These are phyloP conservation scores for Magnolia changhungtana DNA, from an alignment of 164 flowering plant genomes.

Conservation along the genomic window DNA sequence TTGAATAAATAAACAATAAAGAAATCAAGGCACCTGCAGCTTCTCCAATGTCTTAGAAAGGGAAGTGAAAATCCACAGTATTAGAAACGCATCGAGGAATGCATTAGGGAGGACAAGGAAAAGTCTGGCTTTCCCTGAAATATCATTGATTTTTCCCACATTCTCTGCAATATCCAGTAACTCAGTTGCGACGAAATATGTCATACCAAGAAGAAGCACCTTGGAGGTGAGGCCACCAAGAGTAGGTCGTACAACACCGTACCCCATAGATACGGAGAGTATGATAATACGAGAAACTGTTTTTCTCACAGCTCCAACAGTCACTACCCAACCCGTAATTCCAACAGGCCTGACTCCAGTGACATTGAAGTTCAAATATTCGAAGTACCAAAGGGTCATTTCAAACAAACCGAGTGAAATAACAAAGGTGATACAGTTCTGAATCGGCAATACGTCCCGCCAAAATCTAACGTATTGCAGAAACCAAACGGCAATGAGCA, in stretches of 20 bases:
- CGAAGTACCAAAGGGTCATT: constrained; percentile 88
- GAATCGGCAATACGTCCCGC: constrained; percentile 80
- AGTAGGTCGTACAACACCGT: constrained; percentile 92
- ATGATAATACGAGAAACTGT: constrained; percentile 82
- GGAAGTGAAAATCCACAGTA: constrained; percentile 92
- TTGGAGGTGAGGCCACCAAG: constrained; percentile 95
- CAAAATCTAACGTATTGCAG: constrained; percentile 71
- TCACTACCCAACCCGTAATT: constrained; percentile 87
- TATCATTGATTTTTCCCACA: constrained; percentile 86
- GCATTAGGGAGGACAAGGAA: constrained; percentile 88
- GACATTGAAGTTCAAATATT: constrained; percentile 64
- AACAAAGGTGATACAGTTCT: constrained; percentile 74
- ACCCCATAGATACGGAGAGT: constrained; percentile 87
- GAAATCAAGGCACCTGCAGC: constrained; percentile 64
- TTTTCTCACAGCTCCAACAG: constrained; percentile 83
- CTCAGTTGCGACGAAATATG: constrained; percentile 85
- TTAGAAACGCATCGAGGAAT: constrained; percentile 81
- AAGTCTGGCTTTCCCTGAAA: constrained; percentile 88
- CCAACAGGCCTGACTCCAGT: constrained; percentile 78
- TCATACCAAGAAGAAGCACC: constrained; percentile 79
- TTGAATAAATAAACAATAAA: not conserved
- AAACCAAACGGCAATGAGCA: constrained; percentile 67
- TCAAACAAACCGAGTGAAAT: constrained; percentile 81
- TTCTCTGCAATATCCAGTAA: constrained; percentile 79
- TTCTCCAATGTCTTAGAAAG: constrained; percentile 87